A percentile compares a stretch with the other conserved stretches of the same genome.
Evolutionary conservation across 2,329 filamentous ascomycete species (phyloP).

Genomic region (Colletotrichum tropicale): DNA sequence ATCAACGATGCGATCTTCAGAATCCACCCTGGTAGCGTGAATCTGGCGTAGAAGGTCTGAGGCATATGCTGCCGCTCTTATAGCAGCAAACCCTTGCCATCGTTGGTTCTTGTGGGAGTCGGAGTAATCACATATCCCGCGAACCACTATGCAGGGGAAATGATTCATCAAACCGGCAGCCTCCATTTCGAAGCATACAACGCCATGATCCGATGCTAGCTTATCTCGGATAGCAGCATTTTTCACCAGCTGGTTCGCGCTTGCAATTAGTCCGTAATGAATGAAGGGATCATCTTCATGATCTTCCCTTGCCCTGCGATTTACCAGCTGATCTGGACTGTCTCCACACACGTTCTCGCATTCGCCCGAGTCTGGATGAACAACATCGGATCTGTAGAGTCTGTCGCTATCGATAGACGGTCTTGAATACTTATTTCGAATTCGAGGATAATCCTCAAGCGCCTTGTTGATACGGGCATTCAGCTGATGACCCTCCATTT

Average conservation of each 20-base stretch:
- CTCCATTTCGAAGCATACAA: constrained; percentile 37
- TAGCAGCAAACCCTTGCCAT: too few species aligned
- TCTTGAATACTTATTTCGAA: neutral
- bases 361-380: neutral
- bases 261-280: constrained; percentile 21
- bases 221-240: constrained; percentile 16
- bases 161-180: too few species aligned
- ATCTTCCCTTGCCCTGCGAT: neutral
- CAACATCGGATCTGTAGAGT: too few species aligned
- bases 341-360: neutral
- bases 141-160: too few species aligned
- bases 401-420: neutral
- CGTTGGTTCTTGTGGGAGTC: too few species aligned
- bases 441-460: neutral
- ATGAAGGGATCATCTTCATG: neutral
- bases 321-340: neutral
- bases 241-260: constrained; percentile 22
- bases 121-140: too few species aligned
- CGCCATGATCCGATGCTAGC: neutral
- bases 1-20: too few species aligned
- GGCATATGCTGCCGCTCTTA: too few species aligned
- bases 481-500: neutral
- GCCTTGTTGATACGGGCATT: neutral
- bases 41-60: too few species aligned
- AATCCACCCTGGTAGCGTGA: too few species aligned